Percentiles rank a stretch among this genome's conserved stretches.
Evolutionary conservation across 2,329 filamentous ascomycete species (phyloP).

Genomic region (Pseudogymnoascus destructans): DNA sequence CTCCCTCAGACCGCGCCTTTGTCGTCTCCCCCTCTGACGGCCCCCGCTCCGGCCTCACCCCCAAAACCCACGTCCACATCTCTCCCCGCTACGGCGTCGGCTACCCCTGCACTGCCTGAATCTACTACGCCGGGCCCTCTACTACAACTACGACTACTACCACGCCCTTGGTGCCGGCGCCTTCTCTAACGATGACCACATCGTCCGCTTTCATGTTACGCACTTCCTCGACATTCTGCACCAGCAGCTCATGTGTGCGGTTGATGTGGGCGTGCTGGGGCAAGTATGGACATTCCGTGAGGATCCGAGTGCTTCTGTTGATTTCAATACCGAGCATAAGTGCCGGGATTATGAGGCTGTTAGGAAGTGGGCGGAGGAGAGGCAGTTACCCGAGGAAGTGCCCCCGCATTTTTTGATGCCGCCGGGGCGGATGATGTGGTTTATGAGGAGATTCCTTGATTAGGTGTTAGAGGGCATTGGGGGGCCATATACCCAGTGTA

Average conservation of each 20-base stretch:
- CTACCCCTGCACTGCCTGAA: slow-evolving; percentile 41
- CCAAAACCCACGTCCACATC: slow-evolving; percentile 37
- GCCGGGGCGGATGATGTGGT: slow-evolving; percentile 14
- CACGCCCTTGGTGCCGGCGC: slow-evolving; percentile 31
- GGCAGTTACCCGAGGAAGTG: slow-evolving; percentile 29
- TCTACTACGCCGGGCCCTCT: slow-evolving; percentile 37
- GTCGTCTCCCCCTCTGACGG: slow-evolving; percentile 31
- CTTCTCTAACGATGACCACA: slow-evolving; percentile 36
- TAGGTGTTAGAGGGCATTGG: not conserved
- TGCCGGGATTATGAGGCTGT: slow-evolving; percentile 41
- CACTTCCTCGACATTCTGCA: slow-evolving; percentile 43
- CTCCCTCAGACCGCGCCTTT: slow-evolving; percentile 27
- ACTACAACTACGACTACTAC: slow-evolving; percentile 42
- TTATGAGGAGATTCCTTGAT: slow-evolving; percentile 17
- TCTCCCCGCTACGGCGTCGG: slow-evolving; percentile 38
- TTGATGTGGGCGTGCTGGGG: slow-evolving; percentile 39
- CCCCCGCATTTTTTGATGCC: slow-evolving; percentile 18
- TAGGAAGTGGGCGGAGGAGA: slow-evolving; percentile 36
- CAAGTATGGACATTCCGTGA: slow-evolving; percentile 39
- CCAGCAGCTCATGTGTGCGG: slow-evolving; percentile 42
- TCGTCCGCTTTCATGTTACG: slow-evolving; percentile 37
- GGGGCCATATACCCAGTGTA: not conserved
- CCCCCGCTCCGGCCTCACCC: slow-evolving; percentile 30
- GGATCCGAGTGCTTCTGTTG: slow-evolving; percentile 32
- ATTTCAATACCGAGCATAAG: slow-evolving; percentile 41